These are phyloP conservation scores for Porogramme epimiltina DNA, from an alignment of 1,284 basidiomycete genomes.

Conservation along the genomic window DNA sequence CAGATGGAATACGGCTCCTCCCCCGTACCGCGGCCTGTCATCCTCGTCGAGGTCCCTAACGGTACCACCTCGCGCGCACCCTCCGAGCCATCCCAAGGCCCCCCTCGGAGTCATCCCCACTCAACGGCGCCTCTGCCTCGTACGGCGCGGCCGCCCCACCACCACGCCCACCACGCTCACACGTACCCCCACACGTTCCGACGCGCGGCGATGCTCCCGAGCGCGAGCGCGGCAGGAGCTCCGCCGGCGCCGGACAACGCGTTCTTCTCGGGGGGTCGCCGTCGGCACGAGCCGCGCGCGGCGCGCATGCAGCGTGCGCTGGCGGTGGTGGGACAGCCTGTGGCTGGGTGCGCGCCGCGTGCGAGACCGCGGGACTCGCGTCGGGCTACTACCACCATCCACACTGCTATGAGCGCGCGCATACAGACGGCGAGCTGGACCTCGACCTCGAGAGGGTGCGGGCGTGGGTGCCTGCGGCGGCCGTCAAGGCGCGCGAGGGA, in stretches of 20 bases:
- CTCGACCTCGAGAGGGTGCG: too few species aligned
- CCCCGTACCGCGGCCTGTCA: slow-evolving; percentile 1
- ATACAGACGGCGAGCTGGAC: too few species aligned
- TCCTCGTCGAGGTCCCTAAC: slow-evolving; percentile 6
- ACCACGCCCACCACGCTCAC: not conserved
- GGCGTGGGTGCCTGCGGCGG: too few species aligned
- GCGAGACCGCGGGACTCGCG: too few species aligned
- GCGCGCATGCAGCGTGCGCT: slow-evolving; percentile 30
- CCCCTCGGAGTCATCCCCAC: slow-evolving; percentile 1
- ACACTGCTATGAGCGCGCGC: too few species aligned
- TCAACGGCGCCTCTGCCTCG: not conserved
- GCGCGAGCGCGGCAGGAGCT: not conserved
- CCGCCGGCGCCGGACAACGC: slow-evolving; percentile 12
- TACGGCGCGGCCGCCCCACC: slow-evolving; percentile 7
- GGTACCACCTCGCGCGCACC: not conserved
- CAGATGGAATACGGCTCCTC: slow-evolving; percentile 4
- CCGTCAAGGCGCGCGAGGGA: too few species aligned
- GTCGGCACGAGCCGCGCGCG: slow-evolving; percentile 42
- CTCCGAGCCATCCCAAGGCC: not conserved
- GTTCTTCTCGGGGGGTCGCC: slow-evolving; percentile 40
- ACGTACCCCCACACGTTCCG: not conserved
- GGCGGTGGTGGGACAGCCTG: slow-evolving; percentile 7
- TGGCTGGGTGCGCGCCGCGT: too few species aligned
- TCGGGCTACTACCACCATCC: too few species aligned
- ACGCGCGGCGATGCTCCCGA: too few species aligned